Base-by-base conservation (phyloP, 106 monocot genomes). In the Amphibolis antarctica region DNA sequence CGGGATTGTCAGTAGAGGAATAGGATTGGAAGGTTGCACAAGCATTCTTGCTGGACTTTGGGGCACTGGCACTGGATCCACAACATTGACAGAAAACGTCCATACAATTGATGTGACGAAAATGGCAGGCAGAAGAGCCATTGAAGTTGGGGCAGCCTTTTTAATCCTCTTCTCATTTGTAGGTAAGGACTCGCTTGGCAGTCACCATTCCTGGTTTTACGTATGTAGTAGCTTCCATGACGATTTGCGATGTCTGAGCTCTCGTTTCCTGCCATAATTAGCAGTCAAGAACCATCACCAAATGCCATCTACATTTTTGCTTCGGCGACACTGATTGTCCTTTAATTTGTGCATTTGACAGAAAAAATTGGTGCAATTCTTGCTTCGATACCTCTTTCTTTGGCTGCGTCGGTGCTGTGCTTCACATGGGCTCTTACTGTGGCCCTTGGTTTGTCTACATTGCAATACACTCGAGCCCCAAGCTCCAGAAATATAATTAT, bases 281-380 rank as follows among this genome's bases (percentile, higher is more conserved):
- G n/a, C n/a, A n/a, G n/a, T n/a, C n/a, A n/a, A n/a, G n/a, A n/a
- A n/a, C n/a, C n/a, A n/a, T n/a, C n/a, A n/a, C n/a, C n/a, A n/a
- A n/a, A n/a, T n/a, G n/a, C n/a, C n/a, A n/a, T 36, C 36, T 36
- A 36, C 2, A 36, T 36, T 36, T 36, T 36, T 36, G 36, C 36
- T 36, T 36, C 36, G 4, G 7, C 36, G 7, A 36, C 36, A 4
- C 36, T 36, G 36, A 36, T 36, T 36, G 36, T 7, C 36, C 36
- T 36, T 36, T 36, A n/a, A n/a, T n/a, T n/a, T n/a, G n/a, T 36
- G 2, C 2, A 36, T 36, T 36, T 68, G 18, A 24, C 77, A 96
- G 96, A 88, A 48, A 99, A 99, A 85, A 69, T 99, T 10, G 87
- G 98, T 49, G 98, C 91, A 13, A 74, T 99, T 52, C 76, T 99